Conservation (phyloP, 768 basidiomycete genomes). For the Chalciporus chontae region DNA sequence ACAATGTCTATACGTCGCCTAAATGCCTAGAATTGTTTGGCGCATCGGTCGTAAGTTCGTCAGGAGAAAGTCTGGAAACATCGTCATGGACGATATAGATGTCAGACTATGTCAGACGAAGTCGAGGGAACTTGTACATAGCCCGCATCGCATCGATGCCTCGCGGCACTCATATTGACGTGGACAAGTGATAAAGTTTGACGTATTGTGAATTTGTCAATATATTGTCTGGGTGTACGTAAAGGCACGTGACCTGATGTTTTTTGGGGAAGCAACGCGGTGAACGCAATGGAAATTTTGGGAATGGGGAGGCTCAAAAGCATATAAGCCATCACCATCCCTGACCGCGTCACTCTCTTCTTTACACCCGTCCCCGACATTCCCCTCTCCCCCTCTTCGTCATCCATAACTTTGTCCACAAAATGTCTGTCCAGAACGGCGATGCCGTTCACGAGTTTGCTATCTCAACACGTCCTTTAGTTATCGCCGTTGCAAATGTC, state of each 20-base stretch:
- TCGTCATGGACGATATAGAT: background rate
- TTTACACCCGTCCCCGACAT: conserved; percentile 2
- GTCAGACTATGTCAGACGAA: no score
- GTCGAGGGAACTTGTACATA: background rate
- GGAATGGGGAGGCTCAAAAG: conserved; percentile 23
- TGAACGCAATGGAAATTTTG: conserved; percentile 28
- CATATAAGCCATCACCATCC: conserved; percentile 5
- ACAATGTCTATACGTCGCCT: background rate
- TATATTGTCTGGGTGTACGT: conserved; percentile 17
- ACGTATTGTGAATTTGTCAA: no score
- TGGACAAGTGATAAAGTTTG: background rate
- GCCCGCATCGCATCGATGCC: background rate
- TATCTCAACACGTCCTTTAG: conserved; percentile 35
- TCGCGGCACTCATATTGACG: background rate
- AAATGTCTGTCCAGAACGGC: conserved; percentile 34
- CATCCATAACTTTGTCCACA: conserved; percentile 6
- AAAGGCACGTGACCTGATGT: conserved; percentile 27
- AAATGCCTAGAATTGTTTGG: no score
- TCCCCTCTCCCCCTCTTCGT: background rate
- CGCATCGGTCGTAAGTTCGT: background rate
- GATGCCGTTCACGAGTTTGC: conserved; percentile 28
- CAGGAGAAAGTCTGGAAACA: background rate
- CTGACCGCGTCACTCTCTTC: conserved; percentile 7
- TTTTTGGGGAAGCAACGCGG: conserved; percentile 27
- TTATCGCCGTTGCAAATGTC: conserved; percentile 29